Percentiles rank a stretch among this genome's conserved stretches.
These are phyloP conservation scores for Boletus subcaerulescens DNA, from an alignment of 768 basidiomycete genomes.

Conservation along the genomic window DNA sequence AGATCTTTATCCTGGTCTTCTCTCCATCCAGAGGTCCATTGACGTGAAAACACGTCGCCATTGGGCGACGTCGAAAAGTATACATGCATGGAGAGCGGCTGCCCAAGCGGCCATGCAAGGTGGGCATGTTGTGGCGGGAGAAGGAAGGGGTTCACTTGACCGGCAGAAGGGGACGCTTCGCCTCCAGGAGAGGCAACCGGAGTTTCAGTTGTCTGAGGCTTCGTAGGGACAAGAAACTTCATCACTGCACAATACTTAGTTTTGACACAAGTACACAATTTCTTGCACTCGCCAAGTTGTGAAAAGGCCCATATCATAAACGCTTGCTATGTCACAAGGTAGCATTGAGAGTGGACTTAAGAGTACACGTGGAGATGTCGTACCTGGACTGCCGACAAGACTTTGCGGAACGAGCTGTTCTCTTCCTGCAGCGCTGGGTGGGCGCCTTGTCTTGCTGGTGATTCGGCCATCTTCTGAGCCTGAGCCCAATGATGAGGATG, in stretches of 20 bases:
- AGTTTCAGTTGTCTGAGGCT: slow-evolving; percentile 33
- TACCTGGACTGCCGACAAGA: slow-evolving; percentile 44
- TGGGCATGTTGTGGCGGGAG: slow-evolving; percentile 52
- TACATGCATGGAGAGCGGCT: slow-evolving; percentile 67
- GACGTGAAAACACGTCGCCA: slow-evolving; percentile 56
- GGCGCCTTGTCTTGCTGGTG: slow-evolving; percentile 18
- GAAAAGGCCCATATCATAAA: slow-evolving; percentile 63
- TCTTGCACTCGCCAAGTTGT: slow-evolving; percentile 52
- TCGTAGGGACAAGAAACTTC: slow-evolving; percentile 41
- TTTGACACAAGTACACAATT: neutral
- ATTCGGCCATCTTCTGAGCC: slow-evolving; percentile 24
- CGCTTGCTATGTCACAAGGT: slow-evolving; percentile 51
- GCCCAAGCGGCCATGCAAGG: slow-evolving; percentile 60
- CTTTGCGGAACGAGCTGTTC: slow-evolving; percentile 35
- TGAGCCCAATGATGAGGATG: neutral
- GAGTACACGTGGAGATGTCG: slow-evolving; percentile 10
- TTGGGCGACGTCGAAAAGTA: slow-evolving; percentile 66
- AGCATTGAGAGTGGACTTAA: slow-evolving; percentile 1
- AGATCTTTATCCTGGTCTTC: slow-evolving; percentile 49
- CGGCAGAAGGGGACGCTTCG: slow-evolving; percentile 9
- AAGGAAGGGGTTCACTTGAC: slow-evolving; percentile 43
- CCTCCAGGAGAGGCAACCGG: slow-evolving; percentile 25
- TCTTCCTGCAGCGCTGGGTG: slow-evolving; percentile 27
- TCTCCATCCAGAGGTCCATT: slow-evolving; percentile 49
- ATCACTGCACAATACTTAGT: slow-evolving; percentile 34